A percentile compares a stretch with the other conserved stretches of the same genome.
phyloP scores from a whole-genome alignment of 345 rosid genomes.

The Cochlearia excelsa region DNA sequence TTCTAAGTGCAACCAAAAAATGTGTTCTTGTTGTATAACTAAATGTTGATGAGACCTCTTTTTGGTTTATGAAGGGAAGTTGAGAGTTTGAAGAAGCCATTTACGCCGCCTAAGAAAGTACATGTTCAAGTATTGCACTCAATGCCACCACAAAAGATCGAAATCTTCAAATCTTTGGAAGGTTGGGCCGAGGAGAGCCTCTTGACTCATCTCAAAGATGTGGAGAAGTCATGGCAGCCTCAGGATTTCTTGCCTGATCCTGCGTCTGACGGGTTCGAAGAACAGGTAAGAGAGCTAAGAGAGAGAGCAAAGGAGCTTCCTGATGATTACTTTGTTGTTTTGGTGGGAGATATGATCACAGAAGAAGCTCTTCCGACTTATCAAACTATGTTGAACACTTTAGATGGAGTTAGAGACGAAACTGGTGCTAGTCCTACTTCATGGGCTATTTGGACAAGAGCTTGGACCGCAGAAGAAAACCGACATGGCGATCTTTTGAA shows the following conservation, averaged over 20 bases:
- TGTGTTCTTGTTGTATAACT: conserved; percentile 9
- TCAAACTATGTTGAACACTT: conserved; percentile 71
- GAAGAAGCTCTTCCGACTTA: conserved; percentile 57
- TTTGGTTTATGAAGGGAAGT: conserved; percentile 53
- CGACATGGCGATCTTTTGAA: conserved; percentile 65
- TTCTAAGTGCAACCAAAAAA: neutral
- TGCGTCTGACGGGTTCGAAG: conserved; percentile 71
- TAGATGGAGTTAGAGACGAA: conserved; percentile 77
- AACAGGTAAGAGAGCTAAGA: conserved; percentile 76
- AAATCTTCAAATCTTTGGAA: conserved; percentile 83
- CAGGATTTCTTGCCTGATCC: conserved; percentile 91
- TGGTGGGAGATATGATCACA: conserved; percentile 87
- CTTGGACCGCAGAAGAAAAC: conserved; percentile 71
- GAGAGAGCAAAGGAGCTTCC: conserved; percentile 80
- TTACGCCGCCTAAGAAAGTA: conserved; percentile 68
- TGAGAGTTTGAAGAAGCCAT: conserved; percentile 69
- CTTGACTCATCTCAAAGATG: conserved; percentile 68
- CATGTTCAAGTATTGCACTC: conserved; percentile 90
- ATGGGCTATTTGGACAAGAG: conserved; percentile 69
- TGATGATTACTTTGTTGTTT: conserved; percentile 76
- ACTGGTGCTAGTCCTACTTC: conserved; percentile 80
- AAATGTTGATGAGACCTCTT: conserved; percentile 4
- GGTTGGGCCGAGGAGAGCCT: conserved; percentile 79
- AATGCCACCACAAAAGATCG: conserved; percentile 87
- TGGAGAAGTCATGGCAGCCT: conserved; percentile 93